A percentile compares a stretch with the other conserved stretches of the same genome.
phyloP scores from a whole-genome alignment of 2,329 filamentous ascomycete genomes.

The Fusarium fracticaudum region DNA sequence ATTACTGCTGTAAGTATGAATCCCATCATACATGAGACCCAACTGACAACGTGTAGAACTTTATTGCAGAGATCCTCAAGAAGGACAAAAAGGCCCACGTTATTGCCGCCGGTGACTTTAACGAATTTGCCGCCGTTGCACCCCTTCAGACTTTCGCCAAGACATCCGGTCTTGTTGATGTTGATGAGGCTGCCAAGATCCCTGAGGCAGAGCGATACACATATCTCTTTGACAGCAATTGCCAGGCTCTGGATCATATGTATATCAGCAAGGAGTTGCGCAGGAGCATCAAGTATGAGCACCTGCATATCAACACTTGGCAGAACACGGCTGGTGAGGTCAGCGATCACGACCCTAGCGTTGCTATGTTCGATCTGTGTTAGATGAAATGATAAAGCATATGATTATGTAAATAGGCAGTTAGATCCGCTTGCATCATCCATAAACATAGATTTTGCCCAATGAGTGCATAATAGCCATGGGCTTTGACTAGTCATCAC shows the following conservation, averaged over 20 bases:
- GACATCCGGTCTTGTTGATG: constrained; percentile 65
- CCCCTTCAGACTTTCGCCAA: constrained; percentile 65
- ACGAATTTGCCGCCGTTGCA: constrained; percentile 73
- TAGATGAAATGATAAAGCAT: constrained; percentile 4
- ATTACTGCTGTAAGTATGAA: constrained; percentile 62
- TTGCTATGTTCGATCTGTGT: constrained; percentile 71
- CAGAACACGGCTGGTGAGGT: constrained; percentile 63
- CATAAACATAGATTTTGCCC: neutral
- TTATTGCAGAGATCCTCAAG: constrained; percentile 66
- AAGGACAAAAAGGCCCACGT: constrained; percentile 65
- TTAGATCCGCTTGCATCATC: neutral
- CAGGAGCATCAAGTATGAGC: constrained; percentile 63
- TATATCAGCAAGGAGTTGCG: constrained; percentile 67
- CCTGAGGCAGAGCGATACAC: constrained; percentile 71
- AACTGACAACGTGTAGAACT: constrained; percentile 50
- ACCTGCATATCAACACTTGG: constrained; percentile 79
- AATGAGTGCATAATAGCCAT: neutral
- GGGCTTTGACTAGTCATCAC: constrained; percentile 7
- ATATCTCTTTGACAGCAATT: constrained; percentile 75
- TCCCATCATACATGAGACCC: neutral
- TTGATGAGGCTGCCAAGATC: constrained; percentile 68
- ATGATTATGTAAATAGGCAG: constrained; percentile 9
- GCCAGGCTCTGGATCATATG: constrained; percentile 76
- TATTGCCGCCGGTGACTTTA: constrained; percentile 74
- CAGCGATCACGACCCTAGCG: constrained; percentile 76